Base-by-base conservation (phyloP, 2,329 filamentous ascomycete species). In the Colletotrichum endophyticum region DNA sequence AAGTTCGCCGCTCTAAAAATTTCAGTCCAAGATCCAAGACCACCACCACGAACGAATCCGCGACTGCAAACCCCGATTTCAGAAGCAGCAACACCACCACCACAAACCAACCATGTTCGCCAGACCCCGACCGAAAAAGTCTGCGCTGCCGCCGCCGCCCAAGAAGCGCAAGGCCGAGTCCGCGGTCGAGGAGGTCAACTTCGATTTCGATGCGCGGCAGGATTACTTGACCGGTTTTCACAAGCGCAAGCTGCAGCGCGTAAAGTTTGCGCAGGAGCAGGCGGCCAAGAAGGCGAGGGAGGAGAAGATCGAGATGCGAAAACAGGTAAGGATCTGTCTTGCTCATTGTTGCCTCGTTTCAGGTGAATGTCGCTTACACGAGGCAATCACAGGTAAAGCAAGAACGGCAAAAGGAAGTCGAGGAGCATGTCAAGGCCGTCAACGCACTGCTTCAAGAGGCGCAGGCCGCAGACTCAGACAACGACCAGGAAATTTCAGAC, bases 161-260 rank as follows among this genome's bases (percentile, higher is more conserved):
- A 95, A 94, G 85, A 94, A 92, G 81, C 89, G 94, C 79, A 95
- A 94, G 84, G 84, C 85, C 77, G 82, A 89, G 16, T 87, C 88
- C 62, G 86, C 88, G 53, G 88, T 95, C 76, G 95, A 96, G 82
- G 95, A 98, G 84, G 94, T 99, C 84, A 92, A 88, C 69, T 99
- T 99, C 86, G 96, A 99, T 86, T 87, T 90, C 77, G 89, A 90
- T 77, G 95, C 95, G 62, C 93, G 97, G 79, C 88, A 94, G 79
- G 96, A 99, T 82, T 99, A 95, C 83, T 89, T 99, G 74, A 98
- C 96, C 0, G 97, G 97, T 4, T 99, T 99, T 86, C 96, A 96
- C 88, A 99, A 99, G 89, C 94, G 97, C 85, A 99, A 98, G 85
- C 87, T 95, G 70, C 94, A 95, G 84, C 91, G 97, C 49, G 92